Evolutionary conservation across 2,329 filamentous ascomycete species (phyloP).

Genomic region (Trichophyton equinum): DNA sequence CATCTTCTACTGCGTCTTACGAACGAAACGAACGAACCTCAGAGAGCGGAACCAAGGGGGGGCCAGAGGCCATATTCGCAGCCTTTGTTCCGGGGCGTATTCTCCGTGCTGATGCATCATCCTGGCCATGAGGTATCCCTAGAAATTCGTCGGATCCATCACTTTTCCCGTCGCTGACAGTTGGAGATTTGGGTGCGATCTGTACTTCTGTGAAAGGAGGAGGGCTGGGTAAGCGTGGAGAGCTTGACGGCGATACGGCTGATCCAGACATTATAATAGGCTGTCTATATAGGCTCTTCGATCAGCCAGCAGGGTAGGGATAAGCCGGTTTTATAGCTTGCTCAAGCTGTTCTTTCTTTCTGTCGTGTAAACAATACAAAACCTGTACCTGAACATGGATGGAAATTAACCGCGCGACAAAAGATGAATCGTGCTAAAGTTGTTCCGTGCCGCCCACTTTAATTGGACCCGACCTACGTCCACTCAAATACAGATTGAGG

Average conservation of each 20-base stretch:
- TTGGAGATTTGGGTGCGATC: constrained; percentile 66
- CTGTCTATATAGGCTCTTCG: not conserved
- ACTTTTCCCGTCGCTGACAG: constrained; percentile 47
- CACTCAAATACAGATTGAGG: not conserved
- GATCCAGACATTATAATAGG: constrained; percentile 32
- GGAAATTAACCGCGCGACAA: not conserved
- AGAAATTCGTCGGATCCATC: constrained; percentile 39
- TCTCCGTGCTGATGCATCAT: constrained; percentile 64
- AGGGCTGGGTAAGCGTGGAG: constrained; percentile 84
- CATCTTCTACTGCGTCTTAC: not conserved
- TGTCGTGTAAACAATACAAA: not conserved
- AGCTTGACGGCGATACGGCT: constrained; percentile 50
- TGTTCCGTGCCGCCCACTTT: constrained; percentile 3
- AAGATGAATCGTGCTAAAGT: not conserved
- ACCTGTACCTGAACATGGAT: not conserved
- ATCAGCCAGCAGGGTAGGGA: not conserved
- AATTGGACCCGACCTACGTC: not conserved
- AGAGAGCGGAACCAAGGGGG: constrained; percentile 70
- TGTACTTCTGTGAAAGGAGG: constrained; percentile 93
- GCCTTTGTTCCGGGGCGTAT: constrained; percentile 87
- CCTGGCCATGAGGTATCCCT: constrained; percentile 46
- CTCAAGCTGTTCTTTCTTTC: not conserved
- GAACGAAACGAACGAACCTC: constrained; percentile 45
- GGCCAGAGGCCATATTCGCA: constrained; percentile 84
- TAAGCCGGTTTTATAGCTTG: not conserved